Evolutionary conservation across 805 yeast species (phyloP).

Genomic region (Blastobotrys chiropterorum): DNA sequence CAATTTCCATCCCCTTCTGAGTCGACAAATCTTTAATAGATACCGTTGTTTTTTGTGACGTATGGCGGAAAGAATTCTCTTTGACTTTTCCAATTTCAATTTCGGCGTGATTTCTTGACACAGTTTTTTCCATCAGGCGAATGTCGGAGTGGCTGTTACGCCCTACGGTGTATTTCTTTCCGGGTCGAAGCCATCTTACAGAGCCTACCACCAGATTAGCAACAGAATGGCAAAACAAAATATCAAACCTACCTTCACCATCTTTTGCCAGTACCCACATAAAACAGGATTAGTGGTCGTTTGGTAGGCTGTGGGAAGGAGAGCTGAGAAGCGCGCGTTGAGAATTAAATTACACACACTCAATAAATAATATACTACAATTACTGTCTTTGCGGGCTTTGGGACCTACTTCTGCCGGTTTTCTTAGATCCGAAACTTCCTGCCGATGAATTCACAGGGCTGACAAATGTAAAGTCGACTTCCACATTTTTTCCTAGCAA

Average conservation of each 20-base stretch:
- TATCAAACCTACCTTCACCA: not conserved
- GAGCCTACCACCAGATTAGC: not conserved
- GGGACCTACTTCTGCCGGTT: not conserved
- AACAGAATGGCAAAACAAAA: not conserved
- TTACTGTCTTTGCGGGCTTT: slow-evolving; percentile 4
- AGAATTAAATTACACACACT: not conserved
- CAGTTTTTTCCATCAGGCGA: not conserved
- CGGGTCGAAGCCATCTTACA: not conserved
- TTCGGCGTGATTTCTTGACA: not conserved
- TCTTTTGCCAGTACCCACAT: not conserved
- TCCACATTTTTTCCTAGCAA: slow-evolving; percentile 31
- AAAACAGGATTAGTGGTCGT: not conserved
- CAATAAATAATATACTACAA: slow-evolving; percentile 2
- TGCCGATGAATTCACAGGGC: slow-evolving; percentile 13
- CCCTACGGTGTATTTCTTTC: not conserved
- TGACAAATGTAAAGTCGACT: slow-evolving; percentile 38
- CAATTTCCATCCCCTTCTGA: not conserved
- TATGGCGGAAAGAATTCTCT: not conserved
- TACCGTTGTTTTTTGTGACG: not conserved
- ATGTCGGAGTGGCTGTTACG: not conserved
- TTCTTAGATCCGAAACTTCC: not conserved
- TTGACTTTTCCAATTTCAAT: not conserved
- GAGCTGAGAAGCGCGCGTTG: slow-evolving; percentile 1
- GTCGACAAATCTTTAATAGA: not conserved
- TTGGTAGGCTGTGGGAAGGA: too few species aligned